Evolutionary conservation across 2,329 filamentous ascomycete species (phyloP), one percentile per base, ranked within the genome.

Genomic region (Fusarium camptoceras): DNA sequence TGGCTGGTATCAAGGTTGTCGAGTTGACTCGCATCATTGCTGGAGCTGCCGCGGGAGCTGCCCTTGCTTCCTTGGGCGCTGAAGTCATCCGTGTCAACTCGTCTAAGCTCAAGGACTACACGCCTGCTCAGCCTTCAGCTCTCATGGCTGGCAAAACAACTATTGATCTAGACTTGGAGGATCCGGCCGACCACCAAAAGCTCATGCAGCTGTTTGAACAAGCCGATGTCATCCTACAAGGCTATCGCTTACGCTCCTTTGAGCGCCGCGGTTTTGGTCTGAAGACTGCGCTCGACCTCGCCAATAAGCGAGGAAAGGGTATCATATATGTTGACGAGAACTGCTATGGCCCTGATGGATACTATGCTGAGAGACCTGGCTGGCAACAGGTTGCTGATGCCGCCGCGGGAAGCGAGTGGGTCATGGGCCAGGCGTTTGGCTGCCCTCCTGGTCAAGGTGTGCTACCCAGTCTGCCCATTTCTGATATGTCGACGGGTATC

Each of bases 381-480:
- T 92, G 89, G 88, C 89, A 90, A 73, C 88, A 90, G 72, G 89
- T 90, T 53, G 89, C 88, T 15, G 89, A 91, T 11, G 62, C 62
- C 11, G 62, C 53, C 20, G 53, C 60, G 8, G 62, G 60, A 15
- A 30, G 28, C 6, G 28, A 30, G 28, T 30, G 28, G 28, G 28
- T 30, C 14, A 53, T 53, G 34, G 49, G 25, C 3, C 49, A 53
- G n/a, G 20, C 49, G 2, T 53, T 53, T 2, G 18, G 27, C 4
- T 53, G 34, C 6, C 49, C 49, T 2, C 6, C 34, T 2, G 34
- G 49, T 3, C 49, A 53, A 18, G 49, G 49, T 3, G 49, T 41
- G 2, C 14, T 53, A 3, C 34, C 49, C 3, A 53, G 49, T 28
- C 9, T 53, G 1, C 49, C 34, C 3, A 53, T 53, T 2, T 53